phyloP scores from a whole-genome alignment of 306 rosid genomes.

The Fagus crenata region DNA sequence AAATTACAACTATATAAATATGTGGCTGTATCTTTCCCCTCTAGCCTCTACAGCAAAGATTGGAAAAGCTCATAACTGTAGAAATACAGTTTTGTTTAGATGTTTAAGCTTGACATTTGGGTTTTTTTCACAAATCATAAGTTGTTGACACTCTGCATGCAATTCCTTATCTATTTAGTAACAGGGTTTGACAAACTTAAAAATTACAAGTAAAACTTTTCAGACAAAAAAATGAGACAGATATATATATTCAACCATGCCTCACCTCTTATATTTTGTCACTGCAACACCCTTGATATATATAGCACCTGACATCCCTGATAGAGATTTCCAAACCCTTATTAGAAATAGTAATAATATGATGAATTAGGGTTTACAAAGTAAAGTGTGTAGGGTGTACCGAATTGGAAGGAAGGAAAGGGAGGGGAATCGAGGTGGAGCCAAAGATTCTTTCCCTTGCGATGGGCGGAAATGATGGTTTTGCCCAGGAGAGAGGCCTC shows the following conservation, averaged over 20 bases:
- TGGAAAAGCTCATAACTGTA: not conserved
- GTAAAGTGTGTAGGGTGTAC: slow-evolving; percentile 29
- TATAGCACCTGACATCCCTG: slow-evolving; percentile 93
- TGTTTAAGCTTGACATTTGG: too few relatives aligned
- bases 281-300: slow-evolving; percentile 87
- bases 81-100: too few relatives aligned
- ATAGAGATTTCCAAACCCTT: slow-evolving; percentile 18
- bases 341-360: too few relatives aligned
- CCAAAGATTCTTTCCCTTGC: slow-evolving; percentile 97
- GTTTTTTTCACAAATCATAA: too few relatives aligned
- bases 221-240: too few relatives aligned
- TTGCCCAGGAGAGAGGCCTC: slow-evolving; percentile 74
- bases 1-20: not conserved
- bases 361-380: not conserved
- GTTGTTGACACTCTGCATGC: too few relatives aligned
- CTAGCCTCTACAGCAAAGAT: not conserved
- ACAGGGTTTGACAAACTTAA: not conserved
- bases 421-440: slow-evolving; percentile 87
- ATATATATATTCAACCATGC: not conserved
- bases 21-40: not conserved
- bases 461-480: slow-evolving; percentile 66
- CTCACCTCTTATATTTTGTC: slow-evolving; percentile 83
- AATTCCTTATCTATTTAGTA: not conserved
- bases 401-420: slow-evolving; percentile 93
- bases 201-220: too few relatives aligned